Conservation (phyloP, 257 asterid species). For the Jacaranda mimosifolia region DNA sequence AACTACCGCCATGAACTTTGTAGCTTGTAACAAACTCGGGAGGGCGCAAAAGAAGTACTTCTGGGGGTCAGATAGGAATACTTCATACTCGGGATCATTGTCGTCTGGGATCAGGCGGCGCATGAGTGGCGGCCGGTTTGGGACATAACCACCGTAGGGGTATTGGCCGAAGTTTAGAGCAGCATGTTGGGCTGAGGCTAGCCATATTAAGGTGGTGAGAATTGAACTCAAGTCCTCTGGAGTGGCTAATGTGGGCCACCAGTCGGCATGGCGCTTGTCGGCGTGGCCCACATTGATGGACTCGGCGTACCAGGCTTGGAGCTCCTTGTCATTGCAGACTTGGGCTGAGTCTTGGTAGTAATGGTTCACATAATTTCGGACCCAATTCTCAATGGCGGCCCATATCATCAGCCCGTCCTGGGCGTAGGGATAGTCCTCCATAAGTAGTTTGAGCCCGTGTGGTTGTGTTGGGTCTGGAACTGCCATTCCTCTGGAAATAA, state of each 20-base stretch:
- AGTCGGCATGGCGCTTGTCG: conserved; percentile 68
- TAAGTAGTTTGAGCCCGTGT: conserved; percentile 65
- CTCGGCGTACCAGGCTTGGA: conserved; percentile 98
- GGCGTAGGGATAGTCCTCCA: conserved; percentile 94
- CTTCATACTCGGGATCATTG: conserved; percentile 71
- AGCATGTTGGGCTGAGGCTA: conserved; percentile 94
- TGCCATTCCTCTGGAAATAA: conserved; percentile 83
- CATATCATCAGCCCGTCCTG: conserved; percentile 91
- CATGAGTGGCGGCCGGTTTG: conserved; percentile 93
- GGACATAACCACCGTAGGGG: conserved; percentile 96
- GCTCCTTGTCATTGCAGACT: conserved; percentile 80
- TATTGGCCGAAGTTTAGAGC: conserved; percentile 95
- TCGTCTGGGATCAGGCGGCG: conserved; percentile 81
- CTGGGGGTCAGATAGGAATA: conserved; percentile 78
- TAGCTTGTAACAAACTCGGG: conserved; percentile 90
- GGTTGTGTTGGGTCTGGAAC: conserved; percentile 82
- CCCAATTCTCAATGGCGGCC: conserved; percentile 79
- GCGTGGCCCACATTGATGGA: conserved; percentile 90
- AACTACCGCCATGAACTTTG: conserved; percentile 95
- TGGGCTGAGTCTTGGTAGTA: conserved; percentile 70
- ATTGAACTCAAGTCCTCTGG: conserved; percentile 74
- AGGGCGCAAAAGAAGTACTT: conserved; percentile 75
- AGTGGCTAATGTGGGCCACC: conserved; percentile 94
- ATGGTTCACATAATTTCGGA: conserved; percentile 60
- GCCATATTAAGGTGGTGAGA: conserved; percentile 90